Conservation (phyloP, 306 rosid genomes). For the Canavalia gladiata region DNA sequence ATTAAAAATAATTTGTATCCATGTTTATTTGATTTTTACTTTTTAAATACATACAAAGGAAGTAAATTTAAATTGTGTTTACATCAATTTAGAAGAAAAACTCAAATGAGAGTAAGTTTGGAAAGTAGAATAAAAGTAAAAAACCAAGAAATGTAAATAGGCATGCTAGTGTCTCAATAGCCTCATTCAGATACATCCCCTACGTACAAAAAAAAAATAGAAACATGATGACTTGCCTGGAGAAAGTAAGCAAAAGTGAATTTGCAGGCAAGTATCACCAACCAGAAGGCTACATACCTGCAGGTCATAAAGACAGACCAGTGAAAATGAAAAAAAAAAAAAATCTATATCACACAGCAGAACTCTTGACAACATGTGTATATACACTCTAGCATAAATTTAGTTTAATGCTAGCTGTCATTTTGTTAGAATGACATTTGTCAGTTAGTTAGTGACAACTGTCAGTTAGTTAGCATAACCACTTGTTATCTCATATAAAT, state of each 20-base stretch:
- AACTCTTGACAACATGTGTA: slow-evolving; percentile 9
- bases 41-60: not conserved
- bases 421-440: too few species aligned
- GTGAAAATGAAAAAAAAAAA: slow-evolving; percentile 30
- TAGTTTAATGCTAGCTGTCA: too few species aligned
- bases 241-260: slow-evolving; percentile 94
- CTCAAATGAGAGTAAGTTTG: not conserved
- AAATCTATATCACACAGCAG: slow-evolving; percentile 23
- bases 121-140: not conserved
- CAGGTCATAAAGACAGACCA: slow-evolving; percentile 42
- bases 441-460: too few species aligned
- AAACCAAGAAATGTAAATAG: not conserved
- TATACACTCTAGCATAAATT: too few species aligned
- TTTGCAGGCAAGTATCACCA: slow-evolving; percentile 85
- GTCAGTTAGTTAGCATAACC: too few species aligned
- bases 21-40: not conserved
- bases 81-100: not conserved
- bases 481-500: too few species aligned
- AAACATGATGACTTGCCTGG: slow-evolving; percentile 68
- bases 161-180: not conserved
- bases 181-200: not conserved
- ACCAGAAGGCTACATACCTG: slow-evolving; percentile 88
- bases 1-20: not conserved
- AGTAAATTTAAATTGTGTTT: not conserved
- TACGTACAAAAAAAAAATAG: not conserved